Conservation (phyloP, 257 asterid genomes). For the Ballota nigra region DNA sequence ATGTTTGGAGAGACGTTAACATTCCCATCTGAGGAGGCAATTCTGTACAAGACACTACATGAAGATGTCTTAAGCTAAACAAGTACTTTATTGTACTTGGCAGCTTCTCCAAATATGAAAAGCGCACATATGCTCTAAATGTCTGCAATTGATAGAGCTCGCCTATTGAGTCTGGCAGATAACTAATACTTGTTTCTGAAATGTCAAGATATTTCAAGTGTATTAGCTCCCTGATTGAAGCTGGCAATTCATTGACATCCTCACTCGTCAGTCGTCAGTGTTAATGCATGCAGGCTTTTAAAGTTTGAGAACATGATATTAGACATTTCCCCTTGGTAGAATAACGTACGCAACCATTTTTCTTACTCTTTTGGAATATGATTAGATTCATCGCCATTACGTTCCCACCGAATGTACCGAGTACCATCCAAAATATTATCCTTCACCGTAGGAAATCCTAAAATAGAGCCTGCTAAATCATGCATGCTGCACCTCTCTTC, state of each 20-base stretch:
- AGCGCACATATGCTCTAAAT: background rate
- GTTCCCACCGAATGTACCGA: too few relatives aligned
- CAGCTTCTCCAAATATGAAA: background rate
- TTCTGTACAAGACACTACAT: too few relatives aligned
- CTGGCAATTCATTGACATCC: background rate
- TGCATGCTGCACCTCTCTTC: too few relatives aligned
- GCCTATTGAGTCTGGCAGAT: background rate
- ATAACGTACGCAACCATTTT: too few relatives aligned
- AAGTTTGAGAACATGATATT: background rate
- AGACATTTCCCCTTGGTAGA: background rate
- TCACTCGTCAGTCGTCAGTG: background rate
- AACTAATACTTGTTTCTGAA: background rate
- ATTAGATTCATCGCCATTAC: too few relatives aligned
- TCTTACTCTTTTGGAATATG: too few relatives aligned
- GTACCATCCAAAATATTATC: too few relatives aligned
- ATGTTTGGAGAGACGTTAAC: too few relatives aligned
- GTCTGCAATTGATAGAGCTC: constrained; percentile 2
- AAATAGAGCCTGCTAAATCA: too few relatives aligned
- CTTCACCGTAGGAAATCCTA: too few relatives aligned
- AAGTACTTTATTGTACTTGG: background rate
- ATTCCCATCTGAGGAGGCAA: too few relatives aligned
- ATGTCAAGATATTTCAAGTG: background rate
- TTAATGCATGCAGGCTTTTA: background rate
- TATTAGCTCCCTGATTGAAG: background rate
- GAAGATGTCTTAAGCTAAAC: too few relatives aligned